phyloP scores from a whole-genome alignment of 1,139 yeast genomes.

The Protomyces macrosporus region DNA sequence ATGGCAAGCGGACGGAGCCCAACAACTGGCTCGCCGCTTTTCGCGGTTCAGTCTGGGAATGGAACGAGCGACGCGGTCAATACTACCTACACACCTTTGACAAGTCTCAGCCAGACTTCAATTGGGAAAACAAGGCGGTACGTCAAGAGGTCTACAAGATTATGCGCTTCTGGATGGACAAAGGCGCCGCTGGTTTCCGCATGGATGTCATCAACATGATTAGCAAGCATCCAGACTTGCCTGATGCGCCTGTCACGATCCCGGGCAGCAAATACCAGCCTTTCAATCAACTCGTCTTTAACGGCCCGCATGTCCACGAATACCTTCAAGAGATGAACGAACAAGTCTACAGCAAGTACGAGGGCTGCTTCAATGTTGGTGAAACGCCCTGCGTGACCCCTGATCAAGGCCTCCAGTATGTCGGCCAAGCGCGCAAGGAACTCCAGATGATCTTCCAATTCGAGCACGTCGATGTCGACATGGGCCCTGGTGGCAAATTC shows the following conservation, averaged over 20 bases:
- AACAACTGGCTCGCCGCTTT: constrained; percentile 55
- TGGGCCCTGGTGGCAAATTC: constrained; percentile 43
- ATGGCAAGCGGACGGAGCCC: constrained; percentile 52
- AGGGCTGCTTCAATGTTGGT: constrained; percentile 51
- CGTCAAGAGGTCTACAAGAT: constrained; percentile 52
- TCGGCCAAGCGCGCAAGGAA: constrained; percentile 48
- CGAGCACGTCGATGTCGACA: constrained; percentile 42
- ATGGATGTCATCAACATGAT: constrained; percentile 54
- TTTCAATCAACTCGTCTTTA: constrained; percentile 39
- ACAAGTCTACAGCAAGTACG: constrained; percentile 23
- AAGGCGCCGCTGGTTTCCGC: constrained; percentile 57
- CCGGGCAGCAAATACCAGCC: constrained; percentile 46
- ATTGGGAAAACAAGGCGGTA: constrained; percentile 54
- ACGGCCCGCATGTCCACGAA: constrained; percentile 56
- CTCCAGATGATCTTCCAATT: constrained; percentile 53
- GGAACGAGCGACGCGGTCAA: constrained; percentile 50
- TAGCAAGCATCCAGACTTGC: constrained; percentile 49
- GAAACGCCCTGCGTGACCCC: constrained; percentile 49
- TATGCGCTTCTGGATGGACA: constrained; percentile 52
- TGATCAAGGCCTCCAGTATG: constrained; percentile 43
- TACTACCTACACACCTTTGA: constrained; percentile 55
- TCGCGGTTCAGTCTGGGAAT: constrained; percentile 49
- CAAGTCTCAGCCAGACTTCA: constrained; percentile 52
- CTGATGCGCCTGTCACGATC: constrained; percentile 49
- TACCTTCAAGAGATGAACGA: constrained; percentile 53